phyloP scores from a whole-genome alignment of 768 basidiomycete species.

The Candolleomyces aberdarensis region DNA sequence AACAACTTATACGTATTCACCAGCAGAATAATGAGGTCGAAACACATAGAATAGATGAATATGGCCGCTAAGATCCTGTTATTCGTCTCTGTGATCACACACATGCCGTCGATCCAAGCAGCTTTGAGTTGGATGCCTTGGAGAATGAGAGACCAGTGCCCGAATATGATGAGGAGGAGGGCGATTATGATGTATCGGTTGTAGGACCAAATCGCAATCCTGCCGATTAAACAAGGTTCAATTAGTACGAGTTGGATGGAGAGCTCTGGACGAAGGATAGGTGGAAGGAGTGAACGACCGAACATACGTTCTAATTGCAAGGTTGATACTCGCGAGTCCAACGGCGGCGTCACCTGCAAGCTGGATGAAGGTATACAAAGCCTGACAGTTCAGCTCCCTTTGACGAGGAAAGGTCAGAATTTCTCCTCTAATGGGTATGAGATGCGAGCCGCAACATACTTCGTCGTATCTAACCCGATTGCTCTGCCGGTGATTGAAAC shows the following conservation, averaged over 20 bases:
- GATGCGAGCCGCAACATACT: constrained; percentile 20
- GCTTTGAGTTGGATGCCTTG: constrained; percentile 66
- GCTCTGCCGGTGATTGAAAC: constrained; percentile 28
- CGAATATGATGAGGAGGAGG: constrained; percentile 55
- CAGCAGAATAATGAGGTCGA: constrained; percentile 59
- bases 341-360: constrained; percentile 46
- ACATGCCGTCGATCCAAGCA: constrained; percentile 45
- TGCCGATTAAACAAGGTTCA: background rate
- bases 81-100: constrained; percentile 57
- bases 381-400: constrained; percentile 57
- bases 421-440: background rate
- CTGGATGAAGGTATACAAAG: constrained; percentile 63
- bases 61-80: constrained; percentile 64
- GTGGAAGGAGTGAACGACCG: too few species aligned
- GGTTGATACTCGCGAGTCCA: constrained; percentile 57
- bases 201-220: constrained; percentile 65
- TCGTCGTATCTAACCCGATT: constrained; percentile 48
- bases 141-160: constrained; percentile 69
- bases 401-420: background rate
- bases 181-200: constrained; percentile 47
- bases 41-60: constrained; percentile 76
- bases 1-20: constrained; percentile 61
- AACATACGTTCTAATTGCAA: constrained; percentile 56
- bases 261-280: background rate
- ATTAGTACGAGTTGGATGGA: background rate